phyloP scores from a whole-genome alignment of 768 basidiomycete genomes.

The Boletus bicolor region DNA sequence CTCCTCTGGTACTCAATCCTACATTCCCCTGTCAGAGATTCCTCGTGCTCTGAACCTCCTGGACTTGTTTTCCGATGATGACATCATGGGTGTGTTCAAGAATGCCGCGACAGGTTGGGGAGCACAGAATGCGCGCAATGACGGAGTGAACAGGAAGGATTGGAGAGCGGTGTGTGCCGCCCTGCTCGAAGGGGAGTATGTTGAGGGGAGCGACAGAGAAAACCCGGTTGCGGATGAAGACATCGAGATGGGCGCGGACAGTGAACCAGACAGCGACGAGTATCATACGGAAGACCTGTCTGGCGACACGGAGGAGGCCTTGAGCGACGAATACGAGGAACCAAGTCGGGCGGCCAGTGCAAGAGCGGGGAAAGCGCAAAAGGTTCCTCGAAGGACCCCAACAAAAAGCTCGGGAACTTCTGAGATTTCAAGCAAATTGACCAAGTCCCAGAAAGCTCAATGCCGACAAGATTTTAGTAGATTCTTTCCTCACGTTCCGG shows the following conservation, averaged over 20 bases:
- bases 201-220: slow-evolving; percentile 24
- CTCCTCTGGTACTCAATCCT: slow-evolving; percentile 6
- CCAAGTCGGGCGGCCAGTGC: background rate
- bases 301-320: slow-evolving; percentile 25
- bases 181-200: slow-evolving; percentile 48
- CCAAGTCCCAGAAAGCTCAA: slow-evolving; percentile 48
- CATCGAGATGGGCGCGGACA: slow-evolving; percentile 20
- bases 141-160: slow-evolving; percentile 58
- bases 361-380: slow-evolving; percentile 10
- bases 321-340: slow-evolving; percentile 33
- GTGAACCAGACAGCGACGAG: slow-evolving; percentile 32
- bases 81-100: slow-evolving; percentile 66
- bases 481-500: slow-evolving; percentile 62
- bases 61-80: slow-evolving; percentile 68
- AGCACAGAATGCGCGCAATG: slow-evolving; percentile 29
- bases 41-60: slow-evolving; percentile 61
- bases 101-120: slow-evolving; percentile 77
- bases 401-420: background rate
- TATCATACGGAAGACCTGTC: slow-evolving; percentile 24
- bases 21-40: slow-evolving; percentile 55
- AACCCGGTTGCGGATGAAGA: slow-evolving; percentile 12
- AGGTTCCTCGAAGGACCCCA: slow-evolving; percentile 1
- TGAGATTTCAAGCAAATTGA: slow-evolving; percentile 33
- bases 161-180: slow-evolving; percentile 82
- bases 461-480: slow-evolving; percentile 62